Conservation (phyloP, 306 rosid species). For the Quercus bicolor region DNA sequence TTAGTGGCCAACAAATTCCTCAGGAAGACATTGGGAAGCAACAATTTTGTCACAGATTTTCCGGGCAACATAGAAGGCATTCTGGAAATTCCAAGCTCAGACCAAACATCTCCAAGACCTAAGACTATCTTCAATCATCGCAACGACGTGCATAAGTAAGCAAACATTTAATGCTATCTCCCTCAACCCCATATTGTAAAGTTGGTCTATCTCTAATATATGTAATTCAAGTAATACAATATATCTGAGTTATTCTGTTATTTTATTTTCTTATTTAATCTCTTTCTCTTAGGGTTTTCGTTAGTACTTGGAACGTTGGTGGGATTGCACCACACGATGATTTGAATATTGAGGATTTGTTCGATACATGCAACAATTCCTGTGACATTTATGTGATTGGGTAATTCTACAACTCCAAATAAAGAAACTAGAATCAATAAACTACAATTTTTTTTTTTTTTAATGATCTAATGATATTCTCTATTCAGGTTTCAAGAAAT, state of each 20-base stretch:
- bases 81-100: constrained; percentile 36
- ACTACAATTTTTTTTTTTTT: neutral
- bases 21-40: constrained; percentile 71
- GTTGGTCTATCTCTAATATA: neutral
- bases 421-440: neutral
- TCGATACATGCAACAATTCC: constrained; percentile 41
- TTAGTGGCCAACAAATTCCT: constrained; percentile 76
- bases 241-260: neutral
- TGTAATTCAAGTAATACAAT: neutral
- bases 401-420: constrained; percentile 31
- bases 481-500: constrained; percentile 79
- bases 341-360: constrained; percentile 55
- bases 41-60: constrained; percentile 63
- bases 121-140: constrained; percentile 24
- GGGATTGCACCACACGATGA: constrained; percentile 73
- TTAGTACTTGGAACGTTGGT: constrained; percentile 91
- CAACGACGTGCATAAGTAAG: constrained; percentile 36
- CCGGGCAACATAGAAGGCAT: constrained; percentile 35
- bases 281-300: constrained; percentile 53
- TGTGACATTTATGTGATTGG: constrained; percentile 86
- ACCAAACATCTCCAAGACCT: constrained; percentile 24
- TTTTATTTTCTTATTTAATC: constrained; percentile 3
- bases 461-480: neutral
- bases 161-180: neutral
- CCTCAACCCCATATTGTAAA: neutral